Base-by-base conservation (phyloP, 169 alveolate species). In the Plasmodium adleri region DNA sequence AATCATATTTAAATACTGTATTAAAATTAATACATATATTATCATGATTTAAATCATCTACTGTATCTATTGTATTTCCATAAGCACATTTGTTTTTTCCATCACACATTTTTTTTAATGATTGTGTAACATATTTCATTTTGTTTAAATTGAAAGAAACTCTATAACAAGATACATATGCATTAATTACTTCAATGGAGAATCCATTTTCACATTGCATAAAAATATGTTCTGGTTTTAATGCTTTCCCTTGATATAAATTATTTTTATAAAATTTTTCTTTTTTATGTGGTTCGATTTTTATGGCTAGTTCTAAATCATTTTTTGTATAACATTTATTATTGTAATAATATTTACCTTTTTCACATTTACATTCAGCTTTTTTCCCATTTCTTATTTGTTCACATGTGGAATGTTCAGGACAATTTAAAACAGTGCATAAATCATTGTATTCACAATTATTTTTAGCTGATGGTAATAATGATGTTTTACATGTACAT, bases 301-400 rank as follows among this genome's bases (percentile, higher is more conserved):
- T 26, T 54, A 80, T 67, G n/a, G 50, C 71, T 28, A 17, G 5
- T 59, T 66, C 72, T 45, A 80, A 39, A 28, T 80, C 90, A 67
- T 13, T n/a, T 12, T 13, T 10, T 13, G 22, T 13, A 54, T 67
- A 67, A 60, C 90, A 80, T 54, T 26, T 54, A 32, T 80, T 62
- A 39, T 68, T 67, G 49, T 80, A 32, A 17, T 50, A 54, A 39
- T 54, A 54, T 45, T 80, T 80, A 15, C 43, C 63, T 2, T 68
- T 50, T 1, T n/a, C 10, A 71, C 90, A 80, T 54, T 59, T 80
- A 60, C 90, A 80, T 59, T 80, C 83, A 62, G 74, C 74, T 47
- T 67, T 66, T 24, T 80, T 68, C n/a, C 63, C 52, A 13, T 24
- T 22, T 13, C 20, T 15, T 9, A 12, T 1, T 26, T 67, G 9